Conservation (phyloP, 176 grass and related monocot genomes). For the sorghum (Sorghum bicolor) region Sorghum_bicolor_NCBIv3 NC_012875.2:42709001-42709500, state of each 20-base stretch:
- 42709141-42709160: constrained; percentile 94
- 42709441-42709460: not conserved
- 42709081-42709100: not conserved
- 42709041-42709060: constrained; percentile 12
- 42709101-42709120: not conserved
- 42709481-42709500: not conserved
- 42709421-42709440: not conserved
- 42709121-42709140: constrained; percentile 38
- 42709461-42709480: not conserved
- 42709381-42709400: not conserved
- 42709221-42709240: constrained; percentile 83
- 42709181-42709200: constrained; percentile 92
- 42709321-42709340: constrained; percentile 15
- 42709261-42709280: constrained; percentile 87
- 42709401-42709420: not conserved
- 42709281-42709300: constrained; percentile 97
- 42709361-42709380: constrained; percentile 2
- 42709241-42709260: constrained; percentile 94
- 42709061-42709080: not conserved
- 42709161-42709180: constrained; percentile 78
- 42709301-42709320: constrained; percentile 36
- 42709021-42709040: not conserved
- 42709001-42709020: not conserved
- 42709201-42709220: constrained; percentile 98
- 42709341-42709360: not conserved